Percentiles rank a stretch among this genome's conserved stretches.
phyloP scores from a whole-genome alignment of 495 filamentous ascomycete genomes.

The Geopyxis carbonaria region DNA sequence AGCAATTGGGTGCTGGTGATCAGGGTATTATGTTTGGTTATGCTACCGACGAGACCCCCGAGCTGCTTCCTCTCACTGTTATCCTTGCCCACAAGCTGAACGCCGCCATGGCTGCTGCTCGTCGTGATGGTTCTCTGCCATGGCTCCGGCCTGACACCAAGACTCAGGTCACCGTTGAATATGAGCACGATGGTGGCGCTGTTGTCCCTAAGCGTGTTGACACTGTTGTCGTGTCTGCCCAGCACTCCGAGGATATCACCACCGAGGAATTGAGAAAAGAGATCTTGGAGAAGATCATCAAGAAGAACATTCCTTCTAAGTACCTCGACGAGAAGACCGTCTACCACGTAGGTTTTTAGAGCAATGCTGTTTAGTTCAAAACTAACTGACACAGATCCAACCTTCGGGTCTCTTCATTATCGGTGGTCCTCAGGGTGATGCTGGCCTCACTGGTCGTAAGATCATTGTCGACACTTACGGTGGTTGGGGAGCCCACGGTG shows the following conservation, averaged over 20 bases:
- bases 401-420: constrained; percentile 98
- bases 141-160: constrained; percentile 98
- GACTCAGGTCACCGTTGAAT: constrained; percentile 98
- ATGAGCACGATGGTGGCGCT: constrained; percentile 85
- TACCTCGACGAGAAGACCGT: constrained; percentile 82
- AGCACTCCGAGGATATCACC: constrained; percentile 76
- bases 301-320: constrained; percentile 77
- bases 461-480: constrained; percentile 99
- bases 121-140: constrained; percentile 68
- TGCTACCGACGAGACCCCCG: constrained; percentile 97
- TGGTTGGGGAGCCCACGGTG: constrained; percentile 98
- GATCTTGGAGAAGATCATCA: constrained; percentile 94
- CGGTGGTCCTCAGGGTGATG: constrained; percentile 96
- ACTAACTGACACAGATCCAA: constrained; percentile 52
- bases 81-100: constrained; percentile 93
- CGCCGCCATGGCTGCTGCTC: constrained; percentile 71
- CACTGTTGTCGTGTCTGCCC: constrained; percentile 90
- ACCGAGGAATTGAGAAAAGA: constrained; percentile 87
- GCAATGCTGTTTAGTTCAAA: neutral
- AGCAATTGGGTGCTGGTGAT: constrained; percentile 96
- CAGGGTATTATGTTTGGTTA: constrained; percentile 99
- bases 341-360: constrained; percentile 54
- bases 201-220: constrained; percentile 85
- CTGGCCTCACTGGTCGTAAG: constrained; percentile 96
- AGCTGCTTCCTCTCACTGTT: constrained; percentile 85